These are phyloP conservation scores for Naganishia sp. DNA, from an alignment of 1,284 basidiomycete genomes.

Conservation along the genomic window DNA sequence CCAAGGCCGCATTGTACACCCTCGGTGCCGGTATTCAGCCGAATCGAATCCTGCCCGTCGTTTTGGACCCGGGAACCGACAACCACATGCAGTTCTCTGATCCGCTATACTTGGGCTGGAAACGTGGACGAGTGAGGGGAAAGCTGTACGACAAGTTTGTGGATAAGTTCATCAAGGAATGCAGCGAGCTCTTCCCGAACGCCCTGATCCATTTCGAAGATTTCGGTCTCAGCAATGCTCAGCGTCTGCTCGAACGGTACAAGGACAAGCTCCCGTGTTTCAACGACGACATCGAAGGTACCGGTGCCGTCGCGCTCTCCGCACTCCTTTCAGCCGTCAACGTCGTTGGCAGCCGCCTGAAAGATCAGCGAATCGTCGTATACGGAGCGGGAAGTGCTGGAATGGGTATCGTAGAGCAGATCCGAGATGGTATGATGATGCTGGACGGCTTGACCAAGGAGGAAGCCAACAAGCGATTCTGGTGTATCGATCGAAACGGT, in stretches of 20 bases:
- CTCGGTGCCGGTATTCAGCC: constrained; percentile 76
- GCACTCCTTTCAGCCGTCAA: constrained; percentile 61
- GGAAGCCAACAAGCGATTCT: constrained; percentile 71
- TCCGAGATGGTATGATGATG: constrained; percentile 73
- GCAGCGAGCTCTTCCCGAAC: constrained; percentile 54
- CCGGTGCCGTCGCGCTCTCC: constrained; percentile 78
- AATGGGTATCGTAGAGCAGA: constrained; percentile 65
- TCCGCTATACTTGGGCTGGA: constrained; percentile 56
- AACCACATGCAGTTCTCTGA: constrained; percentile 59
- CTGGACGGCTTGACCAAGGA: constrained; percentile 61
- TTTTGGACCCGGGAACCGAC: constrained; percentile 75
- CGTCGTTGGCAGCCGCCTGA: constrained; percentile 67
- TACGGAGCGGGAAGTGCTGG: constrained; percentile 82
- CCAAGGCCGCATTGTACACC: constrained; percentile 80
- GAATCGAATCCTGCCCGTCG: constrained; percentile 61
- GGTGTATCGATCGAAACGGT: constrained; percentile 57
- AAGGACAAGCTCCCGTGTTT: constrained; percentile 57
- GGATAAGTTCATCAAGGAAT: constrained; percentile 56
- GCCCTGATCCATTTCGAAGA: constrained; percentile 54
- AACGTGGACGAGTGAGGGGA: constrained; percentile 54
- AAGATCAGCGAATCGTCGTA: constrained; percentile 73
- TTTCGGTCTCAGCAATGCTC: constrained; percentile 65
- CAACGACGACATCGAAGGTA: constrained; percentile 81
- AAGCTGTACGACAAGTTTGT: constrained; percentile 54
- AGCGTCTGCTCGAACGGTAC: constrained; percentile 69